Evolutionary conservation across 2,329 filamentous ascomycete species (phyloP), one percentile per base, ranked within the genome.

Genomic region (Paecilomyces niveus): DNA sequence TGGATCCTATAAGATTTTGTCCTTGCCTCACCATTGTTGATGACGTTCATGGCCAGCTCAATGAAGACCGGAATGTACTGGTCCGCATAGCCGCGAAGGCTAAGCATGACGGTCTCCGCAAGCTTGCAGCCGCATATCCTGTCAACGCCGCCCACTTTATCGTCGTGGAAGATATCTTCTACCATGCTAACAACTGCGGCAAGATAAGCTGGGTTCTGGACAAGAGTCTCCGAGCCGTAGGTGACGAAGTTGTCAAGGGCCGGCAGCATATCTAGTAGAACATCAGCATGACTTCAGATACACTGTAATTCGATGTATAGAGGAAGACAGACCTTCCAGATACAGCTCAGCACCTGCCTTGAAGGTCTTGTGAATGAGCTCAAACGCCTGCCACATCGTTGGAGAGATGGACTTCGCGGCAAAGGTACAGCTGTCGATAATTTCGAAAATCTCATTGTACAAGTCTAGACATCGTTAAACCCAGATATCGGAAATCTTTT

Each of bases 401-500:
- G 89, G 86, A 1, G 94, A 97, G 65, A 99, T 97, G 59, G 85
- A 85, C 81, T 97, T 99, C 62, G 94, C 93, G 10, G 94, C 91
- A 73, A 97, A 99, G 7, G 94, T 99, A 81, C 94, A 99, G 81
- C 92, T 97, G 74, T 99, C 94, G 67, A 99, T 96, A 67, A 99
- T 99, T 77, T 99, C 94, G 66, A 99, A 99, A 4, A 97, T 86
- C 73, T 99, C 94, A 72, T 97, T 99, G 76, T 97, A 99, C 22
- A 99, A 80, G 74, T 99, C 89, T 89, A 61, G 50, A 33, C 33
- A 33, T 64, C 49, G 68, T 71, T 64, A 69, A 54, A 55, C 32
- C 57, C 33, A 2, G 54, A 51, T 33, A 54, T 3, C 21, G 26
- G 51, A 35, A 54, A n/a, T 3, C n/a, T 39, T n/a, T 3, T 11